phyloP scores from a whole-genome alignment of 352 stramenopile genomes.

The Phytophthora agathidicida region DNA sequence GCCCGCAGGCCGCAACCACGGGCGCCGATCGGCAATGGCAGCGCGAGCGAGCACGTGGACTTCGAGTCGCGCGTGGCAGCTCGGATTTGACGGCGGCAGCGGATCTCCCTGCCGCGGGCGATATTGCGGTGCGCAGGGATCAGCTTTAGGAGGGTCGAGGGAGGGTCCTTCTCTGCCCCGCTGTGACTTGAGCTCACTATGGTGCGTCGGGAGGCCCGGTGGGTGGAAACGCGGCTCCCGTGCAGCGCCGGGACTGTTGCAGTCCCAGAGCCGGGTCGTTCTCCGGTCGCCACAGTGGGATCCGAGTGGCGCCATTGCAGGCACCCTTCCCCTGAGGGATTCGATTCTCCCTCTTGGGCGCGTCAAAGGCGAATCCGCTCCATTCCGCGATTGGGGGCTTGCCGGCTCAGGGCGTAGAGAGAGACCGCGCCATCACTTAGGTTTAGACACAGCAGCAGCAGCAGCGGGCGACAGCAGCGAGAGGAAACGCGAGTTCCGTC shows the following conservation, averaged over 20 bases:
- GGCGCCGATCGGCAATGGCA: too few species aligned
- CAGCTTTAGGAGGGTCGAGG: conserved; percentile 20
- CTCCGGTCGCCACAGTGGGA: conserved; percentile 29
- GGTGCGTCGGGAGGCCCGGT: conserved; percentile 9
- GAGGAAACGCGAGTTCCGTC: neutral
- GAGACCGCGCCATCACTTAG: conserved; percentile 8
- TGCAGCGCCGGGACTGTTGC: conserved; percentile 6
- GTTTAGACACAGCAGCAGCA: conserved; percentile 1
- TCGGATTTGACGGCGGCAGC: too few species aligned
- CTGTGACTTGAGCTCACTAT: conserved; percentile 8
- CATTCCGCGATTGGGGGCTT: conserved; percentile 44
- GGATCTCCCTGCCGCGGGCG: neutral
- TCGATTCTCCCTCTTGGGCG: conserved; percentile 28
- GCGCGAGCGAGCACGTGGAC: too few species aligned
- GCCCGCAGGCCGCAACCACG: too few species aligned
- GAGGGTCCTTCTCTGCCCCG: conserved; percentile 9
- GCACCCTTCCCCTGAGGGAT: too few species aligned
- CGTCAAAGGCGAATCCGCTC: conserved; percentile 39
- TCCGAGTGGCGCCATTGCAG: conserved; percentile 38
- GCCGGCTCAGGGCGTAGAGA: conserved; percentile 11
- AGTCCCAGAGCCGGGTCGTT: neutral
- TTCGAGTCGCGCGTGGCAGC: conserved; percentile 4
- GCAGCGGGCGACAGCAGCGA: conserved; percentile 8
- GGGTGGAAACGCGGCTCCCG: conserved; percentile 10
- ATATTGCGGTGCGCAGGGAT: conserved; percentile 14